Evolutionary conservation across 2,329 filamentous ascomycete genomes (phyloP).

Genomic region (Botrytis tulipae): DNA sequence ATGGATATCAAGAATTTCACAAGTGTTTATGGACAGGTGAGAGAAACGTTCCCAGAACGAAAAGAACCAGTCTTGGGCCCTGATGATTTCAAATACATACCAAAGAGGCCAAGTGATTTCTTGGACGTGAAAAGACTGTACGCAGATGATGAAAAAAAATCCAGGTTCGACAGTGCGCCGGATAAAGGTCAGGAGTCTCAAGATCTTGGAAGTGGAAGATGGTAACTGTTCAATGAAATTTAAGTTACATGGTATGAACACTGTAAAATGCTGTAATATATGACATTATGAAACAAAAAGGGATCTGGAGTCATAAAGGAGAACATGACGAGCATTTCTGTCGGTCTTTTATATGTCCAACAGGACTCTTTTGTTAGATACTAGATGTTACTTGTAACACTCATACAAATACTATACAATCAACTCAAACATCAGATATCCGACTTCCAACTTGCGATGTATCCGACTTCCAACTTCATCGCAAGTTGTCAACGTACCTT

Average conservation of each 20-base stretch:
- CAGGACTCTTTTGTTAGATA: neutral
- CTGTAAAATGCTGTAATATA: constrained; percentile 12
- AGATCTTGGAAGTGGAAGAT: neutral
- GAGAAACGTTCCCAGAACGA: constrained; percentile 3
- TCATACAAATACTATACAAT: neutral
- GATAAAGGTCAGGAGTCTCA: neutral
- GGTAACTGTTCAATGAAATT: neutral
- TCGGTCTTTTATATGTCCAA: neutral
- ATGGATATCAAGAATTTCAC: constrained; percentile 10
- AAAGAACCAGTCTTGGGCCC: neutral
- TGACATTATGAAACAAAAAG: neutral
- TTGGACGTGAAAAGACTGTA: neutral
- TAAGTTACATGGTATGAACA: neutral
- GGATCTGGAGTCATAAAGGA: neutral
- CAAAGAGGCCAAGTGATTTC: constrained; percentile 16
- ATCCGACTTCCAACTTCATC: neutral
- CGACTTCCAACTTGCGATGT: neutral
- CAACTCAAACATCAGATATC: neutral
- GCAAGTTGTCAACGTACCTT: too few relatives aligned
- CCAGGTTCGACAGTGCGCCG: neutral
- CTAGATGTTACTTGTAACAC: neutral
- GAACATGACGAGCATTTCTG: neutral
- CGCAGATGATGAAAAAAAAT: neutral
- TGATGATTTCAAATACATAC: constrained; percentile 10
- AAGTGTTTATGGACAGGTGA: neutral